phyloP scores from a whole-genome alignment of 108 stramenopile genomes.

The Asterionellopsis glacialis region DNA sequence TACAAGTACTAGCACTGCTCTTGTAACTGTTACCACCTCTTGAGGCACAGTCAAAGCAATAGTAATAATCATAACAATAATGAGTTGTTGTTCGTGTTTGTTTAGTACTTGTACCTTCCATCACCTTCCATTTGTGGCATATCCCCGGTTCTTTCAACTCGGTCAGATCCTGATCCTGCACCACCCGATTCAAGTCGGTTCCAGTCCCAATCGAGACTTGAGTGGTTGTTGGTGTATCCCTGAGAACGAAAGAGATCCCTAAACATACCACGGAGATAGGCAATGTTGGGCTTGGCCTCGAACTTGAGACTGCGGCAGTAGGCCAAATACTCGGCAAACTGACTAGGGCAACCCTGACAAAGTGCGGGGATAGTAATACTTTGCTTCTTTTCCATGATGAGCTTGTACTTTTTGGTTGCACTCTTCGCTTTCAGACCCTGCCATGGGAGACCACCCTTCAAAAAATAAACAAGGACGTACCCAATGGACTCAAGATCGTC shows the following conservation, averaged over 20 bases:
- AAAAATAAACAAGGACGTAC: slow-evolving; percentile 97
- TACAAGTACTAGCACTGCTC: too few relatives aligned
- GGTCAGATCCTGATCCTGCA: slow-evolving; percentile 12
- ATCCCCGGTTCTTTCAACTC: too few relatives aligned
- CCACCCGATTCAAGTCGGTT: slow-evolving; percentile 66
- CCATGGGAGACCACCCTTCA: slow-evolving; percentile 98
- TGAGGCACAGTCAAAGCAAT: too few relatives aligned
- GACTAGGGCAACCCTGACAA: slow-evolving; percentile 94
- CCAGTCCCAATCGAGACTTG: slow-evolving; percentile 89
- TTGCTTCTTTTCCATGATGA: slow-evolving; percentile 95
- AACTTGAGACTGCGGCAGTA: slow-evolving; percentile 98
- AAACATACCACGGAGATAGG: slow-evolving; percentile 95
- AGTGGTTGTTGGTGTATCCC: slow-evolving; percentile 90
- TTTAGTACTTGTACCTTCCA: too few relatives aligned
- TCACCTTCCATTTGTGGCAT: too few relatives aligned
- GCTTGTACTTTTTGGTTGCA: slow-evolving; percentile 93
- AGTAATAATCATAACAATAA: too few relatives aligned
- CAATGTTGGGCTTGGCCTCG: slow-evolving; percentile 98
- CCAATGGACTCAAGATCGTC: slow-evolving; percentile 97
- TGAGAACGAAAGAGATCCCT: slow-evolving; percentile 91
- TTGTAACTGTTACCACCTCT: too few relatives aligned
- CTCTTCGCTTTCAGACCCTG: slow-evolving; percentile 97
- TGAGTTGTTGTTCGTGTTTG: too few relatives aligned
- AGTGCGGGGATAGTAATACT: slow-evolving; percentile 87
- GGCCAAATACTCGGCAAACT: slow-evolving; percentile 97